A percentile compares a stretch with the other conserved stretches of the same genome.
Conservation (phyloP, 1,284 basidiomycete genomes). For the Boletus sp. region DNA sequence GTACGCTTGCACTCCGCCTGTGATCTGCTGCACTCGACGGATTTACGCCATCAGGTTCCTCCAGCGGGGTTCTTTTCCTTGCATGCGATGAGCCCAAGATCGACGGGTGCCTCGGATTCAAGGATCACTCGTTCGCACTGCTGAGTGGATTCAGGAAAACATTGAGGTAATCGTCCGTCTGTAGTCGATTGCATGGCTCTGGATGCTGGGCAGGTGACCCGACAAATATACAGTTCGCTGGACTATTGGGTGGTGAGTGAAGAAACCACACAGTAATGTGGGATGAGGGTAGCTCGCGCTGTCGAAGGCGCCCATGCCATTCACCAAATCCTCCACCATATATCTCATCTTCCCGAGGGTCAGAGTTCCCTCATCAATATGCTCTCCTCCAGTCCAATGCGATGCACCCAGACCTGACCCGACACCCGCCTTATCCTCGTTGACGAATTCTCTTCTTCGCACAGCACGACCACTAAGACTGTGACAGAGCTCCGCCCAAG, state of each 20-base stretch:
- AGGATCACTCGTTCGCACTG: constrained; percentile 49
- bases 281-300: background rate
- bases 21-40: background rate
- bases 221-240: constrained; percentile 56
- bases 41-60: constrained; percentile 50
- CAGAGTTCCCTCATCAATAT: constrained; percentile 58
- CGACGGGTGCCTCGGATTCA: constrained; percentile 74
- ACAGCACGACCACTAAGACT: no score
- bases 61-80: constrained; percentile 77
- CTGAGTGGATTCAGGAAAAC: constrained; percentile 28
- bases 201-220: no score
- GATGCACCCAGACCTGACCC: no score
- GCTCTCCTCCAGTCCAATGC: constrained; percentile 61
- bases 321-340: constrained; percentile 70
- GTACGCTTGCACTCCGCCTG: constrained; percentile 31
- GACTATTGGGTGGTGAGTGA: constrained; percentile 61
- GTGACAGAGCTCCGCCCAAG: no score
- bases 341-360: constrained; percentile 57
- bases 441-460: no score
- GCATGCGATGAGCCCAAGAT: constrained; percentile 57
- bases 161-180: constrained; percentile 35
- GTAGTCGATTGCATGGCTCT: no score
- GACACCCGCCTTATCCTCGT: no score
- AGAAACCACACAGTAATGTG: background rate
- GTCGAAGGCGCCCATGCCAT: constrained; percentile 66